A percentile compares a stretch with the other conserved stretches of the same genome.
These are phyloP conservation scores for Trichothecium sympodiale DNA, from an alignment of 2,329 filamentous ascomycete species.

Conservation along the genomic window DNA sequence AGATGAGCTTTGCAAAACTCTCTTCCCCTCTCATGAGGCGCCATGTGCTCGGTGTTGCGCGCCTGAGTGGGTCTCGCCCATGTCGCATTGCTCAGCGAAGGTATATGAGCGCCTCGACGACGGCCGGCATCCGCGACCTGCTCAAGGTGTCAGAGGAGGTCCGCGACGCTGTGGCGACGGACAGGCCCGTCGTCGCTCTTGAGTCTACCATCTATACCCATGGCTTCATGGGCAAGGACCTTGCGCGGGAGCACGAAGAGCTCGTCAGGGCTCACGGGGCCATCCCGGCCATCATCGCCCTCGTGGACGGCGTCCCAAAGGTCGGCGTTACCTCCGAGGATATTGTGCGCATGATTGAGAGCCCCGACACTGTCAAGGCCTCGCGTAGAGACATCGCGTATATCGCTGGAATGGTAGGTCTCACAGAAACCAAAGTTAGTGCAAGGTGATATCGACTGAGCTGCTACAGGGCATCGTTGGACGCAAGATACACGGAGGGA, in stretches of 20 bases:
- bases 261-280: conserved; percentile 72
- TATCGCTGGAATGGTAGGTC: conserved; percentile 61
- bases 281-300: conserved; percentile 82
- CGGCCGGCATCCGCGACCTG: conserved; percentile 27
- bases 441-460: too few species aligned
- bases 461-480: conserved; percentile 47
- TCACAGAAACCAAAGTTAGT: too few species aligned
- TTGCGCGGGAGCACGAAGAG: conserved; percentile 70
- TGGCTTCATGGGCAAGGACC: conserved; percentile 64
- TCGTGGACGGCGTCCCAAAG: conserved; percentile 70
- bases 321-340: conserved; percentile 69
- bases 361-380: conserved; percentile 65
- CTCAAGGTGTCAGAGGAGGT: conserved; percentile 76
- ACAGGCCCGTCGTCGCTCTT: conserved; percentile 78
- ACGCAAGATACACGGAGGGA: conserved; percentile 70
- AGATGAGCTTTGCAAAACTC: not conserved
- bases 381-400: conserved; percentile 81
- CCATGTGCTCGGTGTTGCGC: too few species aligned
- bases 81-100: not conserved
- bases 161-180: conserved; percentile 58
- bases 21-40: too few species aligned
- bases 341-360: conserved; percentile 57
- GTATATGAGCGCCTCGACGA: conserved; percentile 6
- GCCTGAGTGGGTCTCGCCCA: too few species aligned
- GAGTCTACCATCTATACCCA: conserved; percentile 98